A percentile compares a stretch with the other conserved stretches of the same genome.
phyloP scores from a whole-genome alignment of 2,329 filamentous ascomycete species.

The Xylariaceae sp. region DNA sequence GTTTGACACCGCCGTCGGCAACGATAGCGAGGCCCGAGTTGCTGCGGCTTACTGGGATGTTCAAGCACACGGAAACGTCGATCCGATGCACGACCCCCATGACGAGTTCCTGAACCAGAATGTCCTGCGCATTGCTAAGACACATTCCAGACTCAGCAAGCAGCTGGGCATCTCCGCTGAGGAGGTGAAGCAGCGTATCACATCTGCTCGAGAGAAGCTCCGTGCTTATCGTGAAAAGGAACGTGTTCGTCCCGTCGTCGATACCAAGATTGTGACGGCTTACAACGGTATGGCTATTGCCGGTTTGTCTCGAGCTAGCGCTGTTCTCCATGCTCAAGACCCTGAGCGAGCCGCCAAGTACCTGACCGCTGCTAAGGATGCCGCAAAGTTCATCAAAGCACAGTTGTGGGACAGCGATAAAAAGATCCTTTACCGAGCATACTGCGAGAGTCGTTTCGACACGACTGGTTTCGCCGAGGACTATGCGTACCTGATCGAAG shows the following conservation, averaged over 20 bases:
- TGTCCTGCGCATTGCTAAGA: slow-evolving; percentile 68
- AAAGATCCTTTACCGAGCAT: slow-evolving; percentile 67
- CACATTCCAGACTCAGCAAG: slow-evolving; percentile 62
- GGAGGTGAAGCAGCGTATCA: slow-evolving; percentile 63
- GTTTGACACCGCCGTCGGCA: slow-evolving; percentile 69
- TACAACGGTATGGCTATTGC: slow-evolving; percentile 89
- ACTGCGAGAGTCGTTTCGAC: slow-evolving; percentile 59
- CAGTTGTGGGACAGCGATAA: slow-evolving; percentile 64
- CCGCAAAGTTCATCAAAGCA: slow-evolving; percentile 65
- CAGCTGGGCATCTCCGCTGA: slow-evolving; percentile 68
- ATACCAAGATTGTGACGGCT: slow-evolving; percentile 80
- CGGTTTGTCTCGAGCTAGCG: slow-evolving; percentile 70
- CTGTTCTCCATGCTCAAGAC: slow-evolving; percentile 54
- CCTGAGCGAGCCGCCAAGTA: slow-evolving; percentile 49
- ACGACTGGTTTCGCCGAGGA: slow-evolving; percentile 83
- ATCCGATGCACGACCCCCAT: slow-evolving; percentile 74
- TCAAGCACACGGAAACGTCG: slow-evolving; percentile 77
- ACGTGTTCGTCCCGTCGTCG: slow-evolving; percentile 69
- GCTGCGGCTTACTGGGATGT: slow-evolving; percentile 83
- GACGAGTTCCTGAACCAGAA: slow-evolving; percentile 96
- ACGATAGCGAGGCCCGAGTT: slow-evolving; percentile 60
- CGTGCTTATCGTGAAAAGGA: slow-evolving; percentile 66
- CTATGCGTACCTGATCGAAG: slow-evolving; percentile 83
- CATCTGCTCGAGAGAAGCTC: slow-evolving; percentile 62
- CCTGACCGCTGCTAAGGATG: slow-evolving; percentile 58